Conservation (phyloP, 2,329 filamentous ascomycete species). For the Bipolaris oryzae region DNA sequence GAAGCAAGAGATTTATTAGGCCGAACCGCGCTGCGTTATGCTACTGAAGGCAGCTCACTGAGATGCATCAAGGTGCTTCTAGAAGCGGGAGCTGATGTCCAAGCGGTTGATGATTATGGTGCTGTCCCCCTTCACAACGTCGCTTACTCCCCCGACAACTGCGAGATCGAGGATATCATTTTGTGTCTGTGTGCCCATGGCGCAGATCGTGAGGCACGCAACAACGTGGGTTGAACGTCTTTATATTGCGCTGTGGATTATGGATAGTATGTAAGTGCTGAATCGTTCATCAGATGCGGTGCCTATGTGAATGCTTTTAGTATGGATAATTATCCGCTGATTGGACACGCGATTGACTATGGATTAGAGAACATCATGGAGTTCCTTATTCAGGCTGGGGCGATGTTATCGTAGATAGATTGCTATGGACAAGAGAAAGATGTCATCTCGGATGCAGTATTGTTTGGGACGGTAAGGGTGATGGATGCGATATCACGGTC, state of each 20-base stretch:
- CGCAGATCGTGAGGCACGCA: neutral
- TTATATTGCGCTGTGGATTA: neutral
- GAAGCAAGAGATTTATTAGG: neutral
- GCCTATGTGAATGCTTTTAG: neutral
- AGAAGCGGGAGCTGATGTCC: neutral
- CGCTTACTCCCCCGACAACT: neutral
- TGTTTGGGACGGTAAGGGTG: neutral
- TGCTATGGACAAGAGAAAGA: neutral
- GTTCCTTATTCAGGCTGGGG: neutral
- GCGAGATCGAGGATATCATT: neutral
- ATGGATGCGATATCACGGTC: neutral
- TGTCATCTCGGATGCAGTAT: neutral
- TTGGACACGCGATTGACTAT: neutral
- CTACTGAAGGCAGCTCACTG: neutral
- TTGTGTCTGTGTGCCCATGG: neutral
- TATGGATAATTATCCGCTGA: neutral
- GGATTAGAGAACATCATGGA: neutral
- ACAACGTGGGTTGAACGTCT: neutral
- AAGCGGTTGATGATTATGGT: too few species aligned
- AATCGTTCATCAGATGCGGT: neutral
- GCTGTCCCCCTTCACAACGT: neutral
- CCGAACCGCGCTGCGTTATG: neutral
- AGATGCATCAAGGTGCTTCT: neutral
- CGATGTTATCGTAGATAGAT: neutral
- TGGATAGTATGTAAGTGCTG: neutral